phyloP scores from a whole-genome alignment of 2,329 filamentous ascomycete genomes.

The Penicillium sp. region DNA sequence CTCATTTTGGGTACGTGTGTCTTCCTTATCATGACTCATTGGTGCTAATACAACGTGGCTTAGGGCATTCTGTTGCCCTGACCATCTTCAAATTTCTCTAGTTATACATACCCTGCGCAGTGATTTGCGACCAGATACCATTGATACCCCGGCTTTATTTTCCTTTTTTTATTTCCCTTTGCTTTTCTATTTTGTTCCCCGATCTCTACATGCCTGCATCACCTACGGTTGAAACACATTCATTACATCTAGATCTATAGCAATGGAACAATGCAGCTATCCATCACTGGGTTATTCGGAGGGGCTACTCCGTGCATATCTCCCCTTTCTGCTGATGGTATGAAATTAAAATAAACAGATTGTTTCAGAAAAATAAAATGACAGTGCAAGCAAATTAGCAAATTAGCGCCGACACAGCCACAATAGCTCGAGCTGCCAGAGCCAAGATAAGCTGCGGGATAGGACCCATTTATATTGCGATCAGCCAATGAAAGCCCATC shows the following conservation, averaged over 20 bases:
- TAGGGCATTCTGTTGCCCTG: conserved; percentile 13
- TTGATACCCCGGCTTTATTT: neutral
- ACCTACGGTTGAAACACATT: neutral
- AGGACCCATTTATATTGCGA: neutral
- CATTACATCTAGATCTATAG: neutral
- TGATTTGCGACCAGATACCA: neutral
- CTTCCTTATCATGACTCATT: neutral
- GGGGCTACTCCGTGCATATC: neutral
- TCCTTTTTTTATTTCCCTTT: neutral
- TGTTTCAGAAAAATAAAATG: neutral
- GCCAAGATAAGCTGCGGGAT: conserved; percentile 5
- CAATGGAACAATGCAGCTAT: neutral
- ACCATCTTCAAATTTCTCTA: conserved; percentile 8
- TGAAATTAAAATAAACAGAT: neutral
- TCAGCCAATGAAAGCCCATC: neutral
- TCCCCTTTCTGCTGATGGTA: neutral
- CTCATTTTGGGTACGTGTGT: conserved; percentile 12
- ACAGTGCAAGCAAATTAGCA: neutral
- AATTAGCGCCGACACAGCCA: conserved; percentile 5
- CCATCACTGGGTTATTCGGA: neutral
- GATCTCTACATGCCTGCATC: neutral
- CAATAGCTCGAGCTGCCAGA: conserved; percentile 1
- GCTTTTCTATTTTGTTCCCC: neutral
- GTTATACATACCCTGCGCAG: conserved; percentile 3
- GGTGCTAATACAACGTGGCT: neutral